Evolutionary conservation across 2,329 filamentous ascomycete genomes (phyloP).

Genomic region (Xylaria sp.): DNA sequence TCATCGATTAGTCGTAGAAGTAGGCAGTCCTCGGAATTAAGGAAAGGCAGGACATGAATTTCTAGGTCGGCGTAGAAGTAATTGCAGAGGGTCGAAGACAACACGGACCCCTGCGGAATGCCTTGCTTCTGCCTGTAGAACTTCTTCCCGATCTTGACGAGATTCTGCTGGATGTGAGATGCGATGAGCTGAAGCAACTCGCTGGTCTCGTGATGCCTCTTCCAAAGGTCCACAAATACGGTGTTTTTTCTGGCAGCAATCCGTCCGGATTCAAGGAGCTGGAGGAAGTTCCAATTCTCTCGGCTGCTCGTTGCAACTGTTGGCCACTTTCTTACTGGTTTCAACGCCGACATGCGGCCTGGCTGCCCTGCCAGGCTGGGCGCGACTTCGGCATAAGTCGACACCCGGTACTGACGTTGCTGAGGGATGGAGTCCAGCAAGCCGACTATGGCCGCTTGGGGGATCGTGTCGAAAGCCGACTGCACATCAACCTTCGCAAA

Average conservation of each 20-base stretch:
- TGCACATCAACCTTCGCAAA: slow-evolving; percentile 93
- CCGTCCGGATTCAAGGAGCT: slow-evolving; percentile 45
- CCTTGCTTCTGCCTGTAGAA: slow-evolving; percentile 86
- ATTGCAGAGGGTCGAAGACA: slow-evolving; percentile 88
- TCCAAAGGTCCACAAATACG: slow-evolving; percentile 73
- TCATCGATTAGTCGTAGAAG: slow-evolving; percentile 88
- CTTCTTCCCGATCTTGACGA: slow-evolving; percentile 86
- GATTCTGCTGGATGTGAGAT: slow-evolving; percentile 81
- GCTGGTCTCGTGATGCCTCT: slow-evolving; percentile 58
- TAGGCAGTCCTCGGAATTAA: slow-evolving; percentile 61
- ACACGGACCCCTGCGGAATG: slow-evolving; percentile 89
- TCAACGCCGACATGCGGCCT: slow-evolving; percentile 34
- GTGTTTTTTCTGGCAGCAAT: slow-evolving; percentile 62
- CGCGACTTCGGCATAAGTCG: slow-evolving; percentile 72
- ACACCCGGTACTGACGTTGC: slow-evolving; percentile 68
- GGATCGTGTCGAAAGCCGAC: slow-evolving; percentile 93
- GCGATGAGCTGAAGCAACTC: slow-evolving; percentile 70
- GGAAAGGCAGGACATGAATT: slow-evolving; percentile 66
- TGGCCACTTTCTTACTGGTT: slow-evolving; percentile 53
- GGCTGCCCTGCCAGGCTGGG: slow-evolving; percentile 44
- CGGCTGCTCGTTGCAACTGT: slow-evolving; percentile 50
- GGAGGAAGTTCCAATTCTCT: slow-evolving; percentile 48
- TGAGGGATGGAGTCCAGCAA: slow-evolving; percentile 63
- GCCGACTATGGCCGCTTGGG: slow-evolving; percentile 71
- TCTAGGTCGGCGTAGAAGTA: slow-evolving; percentile 96